These are phyloP conservation scores for Myxozyma mucilagina DNA, from an alignment of 805 yeast genomes.

Conservation along the genomic window DNA sequence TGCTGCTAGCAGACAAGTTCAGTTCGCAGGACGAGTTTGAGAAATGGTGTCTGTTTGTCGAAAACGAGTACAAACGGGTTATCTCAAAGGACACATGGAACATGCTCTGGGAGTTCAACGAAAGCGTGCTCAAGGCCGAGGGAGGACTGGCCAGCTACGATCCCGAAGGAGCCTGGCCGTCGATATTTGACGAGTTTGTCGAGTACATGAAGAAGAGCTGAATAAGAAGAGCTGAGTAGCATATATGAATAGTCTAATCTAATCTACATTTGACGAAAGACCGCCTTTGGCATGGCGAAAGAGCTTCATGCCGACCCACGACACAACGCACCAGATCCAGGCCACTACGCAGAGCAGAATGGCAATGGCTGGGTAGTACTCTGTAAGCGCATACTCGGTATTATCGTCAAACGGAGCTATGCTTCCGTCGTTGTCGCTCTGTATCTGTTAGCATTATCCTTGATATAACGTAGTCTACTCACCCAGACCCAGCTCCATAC, in stretches of 20 bases:
- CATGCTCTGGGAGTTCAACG: constrained; percentile 70
- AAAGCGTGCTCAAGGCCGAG: constrained; percentile 45
- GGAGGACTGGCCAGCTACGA: constrained; percentile 64
- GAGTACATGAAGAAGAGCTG: constrained; percentile 46
- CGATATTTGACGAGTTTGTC: constrained; percentile 78
- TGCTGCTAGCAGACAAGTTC: constrained; percentile 54
- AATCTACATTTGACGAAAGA: constrained; percentile 30
- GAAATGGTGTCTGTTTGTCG: constrained; percentile 60
- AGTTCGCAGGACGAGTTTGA: constrained; percentile 27
- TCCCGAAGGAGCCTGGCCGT: constrained; percentile 90
- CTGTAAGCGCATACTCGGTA: constrained; percentile 41
- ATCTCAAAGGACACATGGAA: constrained; percentile 81
- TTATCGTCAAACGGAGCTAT: constrained; percentile 15
- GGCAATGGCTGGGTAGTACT: constrained; percentile 43
- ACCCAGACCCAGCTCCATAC: constrained; percentile 34
- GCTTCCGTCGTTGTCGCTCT: no score
- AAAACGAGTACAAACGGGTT: constrained; percentile 45
- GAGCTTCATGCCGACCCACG: constrained; percentile 80
- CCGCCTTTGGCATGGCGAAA: constrained; percentile 78
- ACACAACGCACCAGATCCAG: constrained; percentile 70
- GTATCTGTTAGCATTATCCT: neutral
- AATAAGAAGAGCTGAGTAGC: neutral
- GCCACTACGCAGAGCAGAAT: constrained; percentile 42
- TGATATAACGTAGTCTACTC: neutral
- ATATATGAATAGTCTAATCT: neutral